These are phyloP conservation scores for Mitragyna speciosa DNA, from an alignment of 257 asterid species.

Conservation along the genomic window DNA sequence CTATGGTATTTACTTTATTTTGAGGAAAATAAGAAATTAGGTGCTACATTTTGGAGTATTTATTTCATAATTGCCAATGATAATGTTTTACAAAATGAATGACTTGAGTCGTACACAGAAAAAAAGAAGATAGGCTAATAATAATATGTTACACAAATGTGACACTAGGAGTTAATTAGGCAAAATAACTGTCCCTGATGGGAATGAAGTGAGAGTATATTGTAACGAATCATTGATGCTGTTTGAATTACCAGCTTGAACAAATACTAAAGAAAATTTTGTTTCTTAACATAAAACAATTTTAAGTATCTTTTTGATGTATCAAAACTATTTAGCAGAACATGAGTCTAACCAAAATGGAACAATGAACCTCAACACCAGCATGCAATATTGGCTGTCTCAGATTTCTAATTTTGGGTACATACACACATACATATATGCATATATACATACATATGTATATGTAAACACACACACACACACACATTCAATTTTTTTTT, in stretches of 20 bases:
- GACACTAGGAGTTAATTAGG: neutral
- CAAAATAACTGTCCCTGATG: neutral
- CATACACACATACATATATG: neutral
- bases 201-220: neutral
- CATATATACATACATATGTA: no score
- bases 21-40: neutral
- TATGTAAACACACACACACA: no score
- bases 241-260: neutral
- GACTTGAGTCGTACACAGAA: no score
- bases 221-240: neutral
- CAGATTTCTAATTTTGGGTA: neutral
- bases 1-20: neutral
- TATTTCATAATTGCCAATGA: neutral
- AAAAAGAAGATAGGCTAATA: neutral
- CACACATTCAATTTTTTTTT: no score
- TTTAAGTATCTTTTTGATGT: neutral
- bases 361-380: no score
- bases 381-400: neutral
- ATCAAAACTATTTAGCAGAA: neutral
- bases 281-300: neutral
- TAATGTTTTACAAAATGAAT: neutral
- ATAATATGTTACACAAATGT: neutral
- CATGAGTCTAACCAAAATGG: neutral
- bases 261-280: neutral
- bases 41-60: neutral